Base-by-base conservation (phyloP, 1,284 basidiomycete genomes). In the Lignosus rhinocerotis region DNA sequence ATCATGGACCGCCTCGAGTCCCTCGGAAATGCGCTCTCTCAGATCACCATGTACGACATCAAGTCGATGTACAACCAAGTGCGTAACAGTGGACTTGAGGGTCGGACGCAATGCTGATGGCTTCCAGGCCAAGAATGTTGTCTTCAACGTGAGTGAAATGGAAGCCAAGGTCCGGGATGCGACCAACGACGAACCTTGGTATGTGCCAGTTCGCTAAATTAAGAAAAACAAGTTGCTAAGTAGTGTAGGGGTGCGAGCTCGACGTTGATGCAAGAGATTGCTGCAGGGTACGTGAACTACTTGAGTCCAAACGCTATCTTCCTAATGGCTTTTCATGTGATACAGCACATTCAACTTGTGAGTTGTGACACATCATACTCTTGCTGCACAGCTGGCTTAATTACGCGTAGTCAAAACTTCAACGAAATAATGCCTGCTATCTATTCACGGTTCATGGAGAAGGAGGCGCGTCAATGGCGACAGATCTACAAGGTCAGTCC, bases 371-470 rank as follows among this genome's bases (percentile, higher is more conserved):
- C 25, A 4, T 30, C 16, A 38, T 19, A 11, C 21, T 7, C 10
- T 21, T 10, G 36, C 19, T 31, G 9, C 47, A 36, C 33, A 12
- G 42, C 32, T 51, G 32, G 17, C 36, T 46, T 63, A 43, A 51
- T 33, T 47, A 33, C 21, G 51, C 33, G 42, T 70, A 96, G 93
- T 78, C 94, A 96, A 80, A 88, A 96, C 67, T 99, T 99, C 78
- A 99, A 99, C 76, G 97, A 99, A 79, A 95, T 99, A 71, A 98
- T 99, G 95, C 96, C 97, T 2, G 90, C 88, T 70, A 98, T 98
- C 68, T 99, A 98, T 75, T 83, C 89, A 4, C 86, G 93, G 30
- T 94, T 94, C 75, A 95, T 95, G 93, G 93, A 96, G 75, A 98
- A 98, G 78, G 97, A 99, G 75, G 97, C 97, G 0, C 81, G 91